Evolutionary conservation across 2,329 filamentous ascomycete genomes (phyloP).

Genomic region (Pseudogymnoascus sp.): DNA sequence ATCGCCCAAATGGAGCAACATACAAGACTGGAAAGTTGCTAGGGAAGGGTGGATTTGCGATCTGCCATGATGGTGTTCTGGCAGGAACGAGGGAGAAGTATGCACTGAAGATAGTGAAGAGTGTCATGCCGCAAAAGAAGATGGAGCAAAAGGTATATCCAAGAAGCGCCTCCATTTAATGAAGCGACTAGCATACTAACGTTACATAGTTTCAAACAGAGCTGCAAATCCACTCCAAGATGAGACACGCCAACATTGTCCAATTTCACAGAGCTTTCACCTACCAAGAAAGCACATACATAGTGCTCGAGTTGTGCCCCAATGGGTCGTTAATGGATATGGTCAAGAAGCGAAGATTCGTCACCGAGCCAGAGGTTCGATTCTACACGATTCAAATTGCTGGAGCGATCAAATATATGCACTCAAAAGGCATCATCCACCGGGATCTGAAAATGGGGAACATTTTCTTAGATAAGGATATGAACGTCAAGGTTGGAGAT

Average conservation of each 20-base stretch:
- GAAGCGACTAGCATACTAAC: constrained; percentile 11
- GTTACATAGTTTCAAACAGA: constrained; percentile 62
- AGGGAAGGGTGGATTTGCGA: constrained; percentile 75
- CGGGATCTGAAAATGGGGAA: constrained; percentile 97
- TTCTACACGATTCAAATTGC: constrained; percentile 92
- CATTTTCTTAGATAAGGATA: constrained; percentile 84
- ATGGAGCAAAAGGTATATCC: constrained; percentile 69
- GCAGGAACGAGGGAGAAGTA: constrained; percentile 59
- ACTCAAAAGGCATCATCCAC: constrained; percentile 91
- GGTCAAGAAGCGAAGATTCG: constrained; percentile 82
- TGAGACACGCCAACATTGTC: constrained; percentile 92
- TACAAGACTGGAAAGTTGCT: constrained; percentile 69
- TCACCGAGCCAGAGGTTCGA: constrained; percentile 89
- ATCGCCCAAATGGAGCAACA: constrained; percentile 60
- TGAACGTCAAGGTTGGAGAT: constrained; percentile 98
- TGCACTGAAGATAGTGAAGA: constrained; percentile 77
- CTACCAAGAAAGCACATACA: constrained; percentile 80
- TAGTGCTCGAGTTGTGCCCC: constrained; percentile 87
- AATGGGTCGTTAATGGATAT: constrained; percentile 98
- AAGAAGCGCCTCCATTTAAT: neutral
- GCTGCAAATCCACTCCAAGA: constrained; percentile 96
- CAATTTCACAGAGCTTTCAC: constrained; percentile 92
- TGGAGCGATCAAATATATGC: constrained; percentile 96
- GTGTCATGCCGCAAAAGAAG: constrained; percentile 66
- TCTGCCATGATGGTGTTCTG: constrained; percentile 67